Conservation (phyloP, 345 rosid species). For the Linum usitatissimum region DNA sequence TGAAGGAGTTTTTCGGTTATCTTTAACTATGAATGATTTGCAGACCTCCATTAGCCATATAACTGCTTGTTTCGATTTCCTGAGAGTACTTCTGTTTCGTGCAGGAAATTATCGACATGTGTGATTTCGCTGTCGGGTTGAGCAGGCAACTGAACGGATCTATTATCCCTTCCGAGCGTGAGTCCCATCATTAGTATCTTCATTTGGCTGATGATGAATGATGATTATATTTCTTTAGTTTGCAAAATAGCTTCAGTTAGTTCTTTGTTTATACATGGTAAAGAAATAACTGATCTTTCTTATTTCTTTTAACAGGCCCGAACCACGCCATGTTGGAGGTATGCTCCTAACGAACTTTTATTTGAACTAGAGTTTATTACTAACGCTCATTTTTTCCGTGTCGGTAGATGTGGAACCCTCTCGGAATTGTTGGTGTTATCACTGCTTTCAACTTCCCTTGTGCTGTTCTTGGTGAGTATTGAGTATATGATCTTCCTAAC, state of each 20-base stretch:
- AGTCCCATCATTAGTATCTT: slow-evolving; percentile 24
- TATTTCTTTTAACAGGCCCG: slow-evolving; percentile 55
- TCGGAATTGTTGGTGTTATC: slow-evolving; percentile 91
- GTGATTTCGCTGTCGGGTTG: slow-evolving; percentile 90
- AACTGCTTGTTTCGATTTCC: background rate
- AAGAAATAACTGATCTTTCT: slow-evolving; percentile 7
- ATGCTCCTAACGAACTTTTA: slow-evolving; percentile 12
- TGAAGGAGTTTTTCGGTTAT: no score
- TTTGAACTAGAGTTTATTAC: slow-evolving; percentile 15
- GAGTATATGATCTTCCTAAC: no score
- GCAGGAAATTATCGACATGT: slow-evolving; percentile 98
- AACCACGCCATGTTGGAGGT: slow-evolving; percentile 98
- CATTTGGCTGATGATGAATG: background rate
- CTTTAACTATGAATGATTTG: no score
- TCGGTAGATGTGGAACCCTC: slow-evolving; percentile 93
- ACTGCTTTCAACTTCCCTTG: slow-evolving; percentile 96
- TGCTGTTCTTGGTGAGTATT: slow-evolving; percentile 85
- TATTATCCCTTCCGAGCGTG: slow-evolving; percentile 91
- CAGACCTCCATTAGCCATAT: background rate
- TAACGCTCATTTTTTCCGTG: background rate
- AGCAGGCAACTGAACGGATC: slow-evolving; percentile 96
- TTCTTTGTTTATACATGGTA: background rate
- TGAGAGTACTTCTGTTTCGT: slow-evolving; percentile 11
- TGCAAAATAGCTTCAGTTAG: background rate
- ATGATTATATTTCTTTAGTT: background rate